phyloP scores from a whole-genome alignment of 2,329 filamentous ascomycete genomes.

The Helicocarpus griseus region DNA sequence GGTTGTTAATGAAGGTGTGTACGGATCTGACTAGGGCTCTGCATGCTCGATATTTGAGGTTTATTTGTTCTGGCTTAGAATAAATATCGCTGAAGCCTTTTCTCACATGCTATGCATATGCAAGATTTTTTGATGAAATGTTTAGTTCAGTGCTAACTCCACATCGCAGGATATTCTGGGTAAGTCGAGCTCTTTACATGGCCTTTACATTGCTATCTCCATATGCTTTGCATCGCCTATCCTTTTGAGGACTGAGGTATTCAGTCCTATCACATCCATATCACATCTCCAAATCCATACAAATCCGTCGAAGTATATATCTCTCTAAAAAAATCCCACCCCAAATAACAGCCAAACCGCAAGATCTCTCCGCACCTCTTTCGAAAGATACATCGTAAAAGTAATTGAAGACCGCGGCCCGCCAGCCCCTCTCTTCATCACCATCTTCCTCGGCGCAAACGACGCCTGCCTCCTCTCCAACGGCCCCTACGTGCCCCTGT shows the following conservation, averaged over 20 bases:
- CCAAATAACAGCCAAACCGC: conserved; percentile 11
- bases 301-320: background rate
- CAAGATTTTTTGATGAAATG: background rate
- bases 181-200: conserved; percentile 7
- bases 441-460: conserved; percentile 32
- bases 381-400: conserved; percentile 9
- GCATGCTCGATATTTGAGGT: background rate
- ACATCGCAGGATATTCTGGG: conserved; percentile 12
- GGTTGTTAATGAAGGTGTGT: conserved; percentile 14
- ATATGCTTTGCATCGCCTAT: background rate
- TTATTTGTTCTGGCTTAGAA: no score
- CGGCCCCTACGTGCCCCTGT: conserved; percentile 23
- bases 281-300: background rate
- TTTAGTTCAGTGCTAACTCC: background rate
- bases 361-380: conserved; percentile 8
- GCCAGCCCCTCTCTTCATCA: conserved; percentile 26
- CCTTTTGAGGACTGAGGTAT: background rate
- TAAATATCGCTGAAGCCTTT: no score
- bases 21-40: no score
- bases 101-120: no score
- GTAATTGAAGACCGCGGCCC: conserved; percentile 8
- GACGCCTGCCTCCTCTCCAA: conserved; percentile 24
- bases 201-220: no score
- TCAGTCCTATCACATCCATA: background rate
- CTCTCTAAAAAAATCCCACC: background rate